Conservation (phyloP, 768 basidiomycete genomes). For the Russula sp. region DNA sequence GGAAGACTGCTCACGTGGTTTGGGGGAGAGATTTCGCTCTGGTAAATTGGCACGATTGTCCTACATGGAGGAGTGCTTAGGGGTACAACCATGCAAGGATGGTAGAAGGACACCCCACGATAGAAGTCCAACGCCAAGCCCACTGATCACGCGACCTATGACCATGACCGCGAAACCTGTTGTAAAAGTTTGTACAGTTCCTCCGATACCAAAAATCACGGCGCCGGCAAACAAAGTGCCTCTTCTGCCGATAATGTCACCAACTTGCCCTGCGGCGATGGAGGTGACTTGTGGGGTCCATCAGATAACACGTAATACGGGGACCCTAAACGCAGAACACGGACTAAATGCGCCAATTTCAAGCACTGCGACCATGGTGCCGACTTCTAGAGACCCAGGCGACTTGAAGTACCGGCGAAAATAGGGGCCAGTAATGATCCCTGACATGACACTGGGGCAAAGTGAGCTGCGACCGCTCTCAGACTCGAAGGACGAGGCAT, state of each 20-base stretch:
- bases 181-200: conserved; percentile 79
- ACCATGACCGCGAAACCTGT: conserved; percentile 77
- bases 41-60: conserved; percentile 92
- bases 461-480: conserved; percentile 18
- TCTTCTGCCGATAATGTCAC: conserved; percentile 79
- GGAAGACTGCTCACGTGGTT: conserved; percentile 50
- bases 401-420: conserved; percentile 78
- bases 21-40: conserved; percentile 93
- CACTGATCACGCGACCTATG: conserved; percentile 73
- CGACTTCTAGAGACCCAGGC: conserved; percentile 66
- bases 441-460: conserved; percentile 70
- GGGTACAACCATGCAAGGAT: background rate
- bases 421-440: conserved; percentile 83
- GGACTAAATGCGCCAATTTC: conserved; percentile 88
- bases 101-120: conserved; percentile 47
- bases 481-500: conserved; percentile 12
- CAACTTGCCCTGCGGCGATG: conserved; percentile 80
- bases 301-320: background rate
- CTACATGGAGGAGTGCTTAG: conserved; percentile 34
- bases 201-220: conserved; percentile 78
- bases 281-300: conserved; percentile 61
- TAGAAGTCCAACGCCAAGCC: conserved; percentile 85
- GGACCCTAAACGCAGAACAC: conserved; percentile 26
- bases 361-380: conserved; percentile 94
- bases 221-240: conserved; percentile 83